Percentiles rank a stretch among this genome's conserved stretches.
Conservation (phyloP, 164 flowering plant genomes). For the Protea cynaroides region DNA sequence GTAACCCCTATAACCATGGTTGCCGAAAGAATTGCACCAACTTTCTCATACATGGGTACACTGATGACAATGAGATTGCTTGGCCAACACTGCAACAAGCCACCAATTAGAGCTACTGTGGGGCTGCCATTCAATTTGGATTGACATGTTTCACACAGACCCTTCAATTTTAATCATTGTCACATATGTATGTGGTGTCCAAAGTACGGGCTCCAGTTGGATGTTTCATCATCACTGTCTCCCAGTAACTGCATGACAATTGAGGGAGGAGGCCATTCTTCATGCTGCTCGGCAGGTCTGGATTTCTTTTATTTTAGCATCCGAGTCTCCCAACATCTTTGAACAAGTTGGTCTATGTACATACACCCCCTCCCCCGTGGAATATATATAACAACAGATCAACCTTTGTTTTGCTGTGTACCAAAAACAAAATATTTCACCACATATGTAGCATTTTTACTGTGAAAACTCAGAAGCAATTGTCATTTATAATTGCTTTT, state of each 20-base stretch:
- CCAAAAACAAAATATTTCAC: too few species aligned
- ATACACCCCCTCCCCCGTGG: too few species aligned
- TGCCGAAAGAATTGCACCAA: slow-evolving; percentile 83
- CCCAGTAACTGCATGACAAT: background rate
- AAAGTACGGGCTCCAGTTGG: background rate
- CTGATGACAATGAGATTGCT: slow-evolving; percentile 63
- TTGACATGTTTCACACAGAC: background rate
- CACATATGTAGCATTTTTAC: too few species aligned
- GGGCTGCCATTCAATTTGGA: background rate
- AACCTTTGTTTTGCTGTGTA: too few species aligned
- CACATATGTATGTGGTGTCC: background rate
- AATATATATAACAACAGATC: too few species aligned
- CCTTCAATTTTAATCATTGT: background rate
- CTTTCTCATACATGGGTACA: slow-evolving; percentile 71
- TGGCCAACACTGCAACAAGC: slow-evolving; percentile 66
- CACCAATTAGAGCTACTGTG: slow-evolving; percentile 19
- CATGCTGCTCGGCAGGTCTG: too few species aligned
- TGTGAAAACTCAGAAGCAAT: too few species aligned
- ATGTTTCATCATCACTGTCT: background rate
- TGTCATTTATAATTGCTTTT: too few species aligned
- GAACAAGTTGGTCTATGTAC: background rate
- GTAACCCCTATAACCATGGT: slow-evolving; percentile 91
- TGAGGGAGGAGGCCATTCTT: background rate
- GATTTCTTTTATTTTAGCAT: background rate
- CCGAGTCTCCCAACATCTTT: background rate